Evolutionary conservation across 768 basidiomycete genomes (phyloP), one percentile per base, ranked within the genome.

Genomic region (Naganishia vaughanmartiniae): DNA sequence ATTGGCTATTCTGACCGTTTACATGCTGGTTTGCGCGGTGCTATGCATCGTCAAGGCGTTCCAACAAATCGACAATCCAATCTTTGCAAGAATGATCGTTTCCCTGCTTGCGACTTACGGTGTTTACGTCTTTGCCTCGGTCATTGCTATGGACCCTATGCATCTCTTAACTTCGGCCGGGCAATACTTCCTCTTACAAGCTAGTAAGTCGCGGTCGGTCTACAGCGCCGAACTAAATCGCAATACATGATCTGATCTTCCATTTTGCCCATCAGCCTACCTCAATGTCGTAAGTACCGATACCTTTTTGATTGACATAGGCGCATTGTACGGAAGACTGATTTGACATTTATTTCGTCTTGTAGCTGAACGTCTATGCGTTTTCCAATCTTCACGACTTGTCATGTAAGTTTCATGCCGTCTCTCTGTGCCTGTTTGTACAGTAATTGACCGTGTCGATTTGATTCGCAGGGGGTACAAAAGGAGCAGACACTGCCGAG

Each of bases 141-240:
- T 96, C 46, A 83, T 97, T 48, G 91, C 92, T 0, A 86, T 94
- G 69, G 96, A 99, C 81, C 94, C 96, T 4, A 94, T 92, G 76
- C 95, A 98, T 82, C 88, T 98, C 84, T 57, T 96, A 73, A 97
- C 94, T 11, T 93, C 91, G 75, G 93, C 93, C 77, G 74, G 89
- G 17, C 92, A 91, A 60, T 99, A 96, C 77, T 81, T 97, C 77
- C 83, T 97, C 24, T 85, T 96, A 67, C 90, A 89, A 2, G 92
- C 93, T 1, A 79, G 78, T 82, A 54, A 76, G 31, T 88, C 1
- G 9, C 6, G 30, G 78, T 42, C 6, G 30, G 78, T 42, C 53
- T 30, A 39, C 45, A 63, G 56, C 70, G 1, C 9, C 30, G n/a
- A 17, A 24, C 15, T 26, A 5, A 15, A n/a, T 53, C 6, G 36